A percentile compares a stretch with the other conserved stretches of the same genome.
Conservation (phyloP, 306 rosid genomes). For the Castanea sativa region DNA sequence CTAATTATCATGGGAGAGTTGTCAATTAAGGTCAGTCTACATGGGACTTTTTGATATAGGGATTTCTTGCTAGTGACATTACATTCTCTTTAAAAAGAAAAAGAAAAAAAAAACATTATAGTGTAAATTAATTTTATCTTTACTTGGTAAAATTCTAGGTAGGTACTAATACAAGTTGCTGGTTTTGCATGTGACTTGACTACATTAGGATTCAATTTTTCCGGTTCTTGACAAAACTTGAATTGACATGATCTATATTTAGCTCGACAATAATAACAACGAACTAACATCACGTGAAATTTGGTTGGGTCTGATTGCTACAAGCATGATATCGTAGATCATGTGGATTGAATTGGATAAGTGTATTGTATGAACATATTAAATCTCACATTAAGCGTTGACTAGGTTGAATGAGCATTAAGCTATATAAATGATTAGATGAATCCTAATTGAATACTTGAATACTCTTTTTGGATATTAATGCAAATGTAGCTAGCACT, state of each 20-base stretch:
- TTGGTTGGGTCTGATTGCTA: neutral
- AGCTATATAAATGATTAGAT: too few species aligned
- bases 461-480: too few species aligned
- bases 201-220: slow-evolving; percentile 32
- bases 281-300: neutral
- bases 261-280: slow-evolving; percentile 24
- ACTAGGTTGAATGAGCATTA: too few species aligned
- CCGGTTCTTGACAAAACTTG: slow-evolving; percentile 41
- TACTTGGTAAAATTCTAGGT: slow-evolving; percentile 42
- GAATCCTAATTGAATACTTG: too few species aligned
- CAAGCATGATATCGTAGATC: neutral
- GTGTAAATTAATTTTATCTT: slow-evolving; percentile 24
- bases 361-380: too few species aligned
- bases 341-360: too few species aligned
- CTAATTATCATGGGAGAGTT: slow-evolving; percentile 17
- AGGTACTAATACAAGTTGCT: slow-evolving; percentile 25
- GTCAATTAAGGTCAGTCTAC: neutral
- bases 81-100: neutral
- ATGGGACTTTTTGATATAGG: neutral
- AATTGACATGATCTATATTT: slow-evolving; percentile 55
- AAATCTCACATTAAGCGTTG: too few species aligned
- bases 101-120: too few species aligned
- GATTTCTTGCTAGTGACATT: neutral
- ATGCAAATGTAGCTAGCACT: too few species aligned
- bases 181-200: slow-evolving; percentile 48